Evolutionary conservation across 139 green algal genomes (phyloP).

Genomic region (Pseudopediastrum boryanum): DNA sequence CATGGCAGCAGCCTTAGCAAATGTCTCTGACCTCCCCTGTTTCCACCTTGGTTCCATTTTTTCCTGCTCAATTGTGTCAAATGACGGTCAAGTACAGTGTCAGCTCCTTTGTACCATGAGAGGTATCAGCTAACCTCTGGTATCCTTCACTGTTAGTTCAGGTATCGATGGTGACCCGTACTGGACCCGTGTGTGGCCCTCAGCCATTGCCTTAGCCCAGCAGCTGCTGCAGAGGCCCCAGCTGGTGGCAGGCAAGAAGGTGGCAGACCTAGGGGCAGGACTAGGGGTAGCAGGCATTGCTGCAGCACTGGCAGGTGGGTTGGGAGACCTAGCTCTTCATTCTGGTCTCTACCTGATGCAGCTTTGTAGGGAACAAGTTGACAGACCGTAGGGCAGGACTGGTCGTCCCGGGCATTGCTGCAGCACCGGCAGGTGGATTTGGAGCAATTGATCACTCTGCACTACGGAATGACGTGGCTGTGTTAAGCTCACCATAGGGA

Average conservation of each 20-base stretch:
- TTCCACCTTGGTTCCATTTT: too few relatives aligned
- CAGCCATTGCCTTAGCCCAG: constrained; percentile 72
- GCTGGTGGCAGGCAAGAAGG: constrained; percentile 51
- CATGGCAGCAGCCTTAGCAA: too few relatives aligned
- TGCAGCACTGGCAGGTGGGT: constrained; percentile 66
- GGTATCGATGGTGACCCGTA: constrained; percentile 34
- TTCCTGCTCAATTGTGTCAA: too few relatives aligned
- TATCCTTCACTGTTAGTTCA: too few relatives aligned
- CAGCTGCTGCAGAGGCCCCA: constrained; percentile 60
- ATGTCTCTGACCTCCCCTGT: too few relatives aligned
- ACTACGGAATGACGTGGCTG: too few relatives aligned
- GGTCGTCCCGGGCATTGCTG: constrained; percentile 75
- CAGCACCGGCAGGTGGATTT: constrained; percentile 62
- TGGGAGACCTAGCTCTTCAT: too few relatives aligned
- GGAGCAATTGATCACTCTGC: too few relatives aligned
- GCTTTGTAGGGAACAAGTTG: constrained; percentile 40
- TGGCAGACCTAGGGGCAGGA: constrained; percentile 49
- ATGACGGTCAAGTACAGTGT: too few relatives aligned
- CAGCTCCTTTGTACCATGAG: too few relatives aligned
- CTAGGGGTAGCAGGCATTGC: constrained; percentile 79
- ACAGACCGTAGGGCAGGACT: constrained; percentile 57
- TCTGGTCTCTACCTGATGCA: too few relatives aligned
- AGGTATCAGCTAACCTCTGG: too few relatives aligned
- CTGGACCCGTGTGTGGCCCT: constrained; percentile 77
- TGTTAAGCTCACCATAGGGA: constrained; percentile 28